Evolutionary conservation across 208 protist species (phyloP).

Genomic region (Leishmania aethiopica): DNA sequence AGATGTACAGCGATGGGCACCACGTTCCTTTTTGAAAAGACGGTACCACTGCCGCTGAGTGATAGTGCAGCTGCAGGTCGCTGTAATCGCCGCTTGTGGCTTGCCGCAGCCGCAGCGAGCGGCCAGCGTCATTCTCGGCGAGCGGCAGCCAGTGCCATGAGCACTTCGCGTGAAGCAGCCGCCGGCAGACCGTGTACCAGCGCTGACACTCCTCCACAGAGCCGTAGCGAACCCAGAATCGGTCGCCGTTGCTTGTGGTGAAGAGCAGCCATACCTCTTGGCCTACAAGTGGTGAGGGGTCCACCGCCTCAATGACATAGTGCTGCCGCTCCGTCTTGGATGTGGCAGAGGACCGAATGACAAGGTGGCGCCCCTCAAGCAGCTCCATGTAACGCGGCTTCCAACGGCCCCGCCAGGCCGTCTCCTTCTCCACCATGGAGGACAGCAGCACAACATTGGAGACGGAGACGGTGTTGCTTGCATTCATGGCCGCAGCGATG

Average conservation of each 20-base stretch:
- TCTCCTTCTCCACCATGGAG: conserved; percentile 64
- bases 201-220: conserved; percentile 42
- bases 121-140: conserved; percentile 30
- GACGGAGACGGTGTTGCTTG: neutral
- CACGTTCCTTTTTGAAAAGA: conserved; percentile 20
- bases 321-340: conserved; percentile 39
- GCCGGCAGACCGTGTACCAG: conserved; percentile 46
- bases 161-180: conserved; percentile 31
- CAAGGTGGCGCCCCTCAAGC: conserved; percentile 48
- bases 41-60: conserved; percentile 34
- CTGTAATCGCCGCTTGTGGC: conserved; percentile 34
- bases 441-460: conserved; percentile 30
- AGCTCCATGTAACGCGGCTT: conserved; percentile 62
- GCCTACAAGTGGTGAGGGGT: conserved; percentile 31
- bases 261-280: conserved; percentile 50
- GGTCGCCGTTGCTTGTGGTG: conserved; percentile 54
- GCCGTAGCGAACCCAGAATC: conserved; percentile 73
- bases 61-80: conserved; percentile 61
- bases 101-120: conserved; percentile 23
- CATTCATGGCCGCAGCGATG: conserved; percentile 6
- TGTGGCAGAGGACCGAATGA: conserved; percentile 42
- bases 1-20: conserved; percentile 40
- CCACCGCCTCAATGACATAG: conserved; percentile 53
- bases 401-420: conserved; percentile 66
- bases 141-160: conserved; percentile 71